A percentile compares a stretch with the other conserved stretches of the same genome.
Evolutionary conservation across 2,329 filamentous ascomycete species (phyloP).

Genomic region (Fusarium pseudocircinatum): DNA sequence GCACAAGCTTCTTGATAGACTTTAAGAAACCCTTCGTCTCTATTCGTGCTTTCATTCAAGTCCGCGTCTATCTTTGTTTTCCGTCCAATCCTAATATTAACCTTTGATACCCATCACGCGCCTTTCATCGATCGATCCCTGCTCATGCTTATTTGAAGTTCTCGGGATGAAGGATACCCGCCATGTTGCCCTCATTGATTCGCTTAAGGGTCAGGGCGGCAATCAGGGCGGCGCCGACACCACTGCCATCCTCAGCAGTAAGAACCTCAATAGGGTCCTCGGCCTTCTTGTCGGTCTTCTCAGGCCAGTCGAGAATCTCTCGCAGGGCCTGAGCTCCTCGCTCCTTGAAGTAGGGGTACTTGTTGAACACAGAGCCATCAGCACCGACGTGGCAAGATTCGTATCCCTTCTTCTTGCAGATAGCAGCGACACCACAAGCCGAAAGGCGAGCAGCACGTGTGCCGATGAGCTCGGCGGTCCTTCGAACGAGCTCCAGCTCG

Average conservation of each 20-base stretch:
- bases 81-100: constrained; percentile 17
- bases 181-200: constrained; percentile 69
- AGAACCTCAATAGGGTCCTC: constrained; percentile 89
- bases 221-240: constrained; percentile 96
- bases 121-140: constrained; percentile 8
- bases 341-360: constrained; percentile 97
- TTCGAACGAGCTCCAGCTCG: constrained; percentile 89
- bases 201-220: constrained; percentile 76
- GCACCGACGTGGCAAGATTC: constrained; percentile 91
- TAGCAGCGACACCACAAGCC: constrained; percentile 93
- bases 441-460: constrained; percentile 93
- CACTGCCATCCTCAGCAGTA: constrained; percentile 93
- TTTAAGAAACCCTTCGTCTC: constrained; percentile 16
- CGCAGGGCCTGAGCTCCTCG: constrained; percentile 88
- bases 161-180: constrained; percentile 72
- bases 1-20: constrained; percentile 24
- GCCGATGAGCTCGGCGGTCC: constrained; percentile 91
- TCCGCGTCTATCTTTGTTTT: constrained; percentile 39
- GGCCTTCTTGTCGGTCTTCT: constrained; percentile 71
- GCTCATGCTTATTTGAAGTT: constrained; percentile 58
- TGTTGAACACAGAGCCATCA: constrained; percentile 98
- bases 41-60: constrained; percentile 28
- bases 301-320: constrained; percentile 95
- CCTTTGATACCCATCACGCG: constrained; percentile 20
- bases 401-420: constrained; percentile 96